A percentile compares a stretch with the other conserved stretches of the same genome.
Conservation (phyloP, 2,329 filamentous ascomycete genomes). For the Stagonosporopsis chrysanthemi region DNA sequence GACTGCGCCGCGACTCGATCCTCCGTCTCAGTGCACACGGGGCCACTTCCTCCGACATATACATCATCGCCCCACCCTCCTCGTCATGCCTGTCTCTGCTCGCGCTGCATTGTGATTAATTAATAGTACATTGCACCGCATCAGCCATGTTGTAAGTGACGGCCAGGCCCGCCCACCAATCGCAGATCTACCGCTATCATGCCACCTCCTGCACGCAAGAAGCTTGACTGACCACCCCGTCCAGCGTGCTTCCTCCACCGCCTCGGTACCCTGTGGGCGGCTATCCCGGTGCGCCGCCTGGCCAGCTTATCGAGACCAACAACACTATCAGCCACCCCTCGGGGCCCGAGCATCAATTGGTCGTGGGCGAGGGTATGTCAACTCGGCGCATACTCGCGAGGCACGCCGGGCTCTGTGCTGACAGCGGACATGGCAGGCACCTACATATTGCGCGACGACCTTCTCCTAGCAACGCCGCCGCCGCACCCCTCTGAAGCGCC, state of each 20-base stretch:
- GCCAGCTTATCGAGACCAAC: constrained; percentile 89
- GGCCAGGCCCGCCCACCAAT: constrained; percentile 34
- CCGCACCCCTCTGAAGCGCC: constrained; percentile 95
- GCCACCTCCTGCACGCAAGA: constrained; percentile 24
- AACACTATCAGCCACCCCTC: constrained; percentile 83
- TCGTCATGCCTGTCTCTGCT: constrained; percentile 16
- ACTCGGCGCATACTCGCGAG: constrained; percentile 1
- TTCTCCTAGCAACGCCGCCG: constrained; percentile 91
- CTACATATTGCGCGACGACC: constrained; percentile 88
- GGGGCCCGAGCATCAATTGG: constrained; percentile 84
- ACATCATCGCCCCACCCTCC: constrained; percentile 15
- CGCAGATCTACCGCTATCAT: constrained; percentile 24
- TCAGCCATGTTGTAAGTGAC: constrained; percentile 48
- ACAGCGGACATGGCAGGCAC: constrained; percentile 66
- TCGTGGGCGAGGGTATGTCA: constrained; percentile 84
- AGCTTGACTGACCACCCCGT: constrained; percentile 34
- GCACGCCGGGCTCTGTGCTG: constrained; percentile 17
- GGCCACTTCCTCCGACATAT: constrained; percentile 8
- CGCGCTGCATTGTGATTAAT: constrained; percentile 27
- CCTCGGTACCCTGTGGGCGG: constrained; percentile 81
- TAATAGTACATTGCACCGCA: constrained; percentile 36
- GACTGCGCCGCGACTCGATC: constrained; percentile 16
- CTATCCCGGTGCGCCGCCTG: constrained; percentile 75
- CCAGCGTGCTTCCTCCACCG: constrained; percentile 76
- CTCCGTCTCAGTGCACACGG: constrained; percentile 18